Base-by-base conservation (phyloP, 768 basidiomycete species). In the Chalciporus piperatus region DNA sequence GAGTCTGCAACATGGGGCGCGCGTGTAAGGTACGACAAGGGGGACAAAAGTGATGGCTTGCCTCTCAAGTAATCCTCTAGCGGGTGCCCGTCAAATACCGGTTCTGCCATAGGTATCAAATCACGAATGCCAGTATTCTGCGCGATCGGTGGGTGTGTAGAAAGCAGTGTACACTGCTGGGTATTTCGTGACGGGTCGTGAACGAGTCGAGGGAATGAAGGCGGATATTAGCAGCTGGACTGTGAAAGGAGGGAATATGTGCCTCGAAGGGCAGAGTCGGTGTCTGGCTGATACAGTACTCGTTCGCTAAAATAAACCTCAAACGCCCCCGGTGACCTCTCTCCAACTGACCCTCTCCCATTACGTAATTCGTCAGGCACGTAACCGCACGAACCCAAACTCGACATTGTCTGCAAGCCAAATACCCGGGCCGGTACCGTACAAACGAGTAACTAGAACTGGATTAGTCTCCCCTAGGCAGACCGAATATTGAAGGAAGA, bases 11-110 rank as follows among this genome's bases (percentile, higher is more conserved):
- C 47, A 50, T 47, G 63, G 47, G 12, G 55, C 13, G 23, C 20
- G 57, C 55, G 42, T 66, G 43, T 50, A 51, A 56, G 57, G 32
- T 14, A 41, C 20, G 25, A 45, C 45, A 41, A 45, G 19, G 41
- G 28, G 14, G 41, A 16, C 19, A 20, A 37, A 35, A 8, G 30
- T 6, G 41, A 63, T 54, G 17, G 42, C 47, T 17, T 38, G 85
- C 88, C 81, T 76, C 79, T 73, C 48, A 90, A 72, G 68, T 90
- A 90, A 59, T 82, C 77, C 60, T 85, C 81, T 39, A 90, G 76
- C 39, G 88, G 88, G 59, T 89, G 86, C 55, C 87, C 82, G 58
- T 88, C 83, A 69, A 87, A 88, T 54, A 89, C 66, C 51, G 88
- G 76, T 74, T 89, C 85, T 32, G 88, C 88, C 88, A 90, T 90